Conservation (phyloP, 164 flowering plant genomes). For the Sextonia rubra region DNA sequence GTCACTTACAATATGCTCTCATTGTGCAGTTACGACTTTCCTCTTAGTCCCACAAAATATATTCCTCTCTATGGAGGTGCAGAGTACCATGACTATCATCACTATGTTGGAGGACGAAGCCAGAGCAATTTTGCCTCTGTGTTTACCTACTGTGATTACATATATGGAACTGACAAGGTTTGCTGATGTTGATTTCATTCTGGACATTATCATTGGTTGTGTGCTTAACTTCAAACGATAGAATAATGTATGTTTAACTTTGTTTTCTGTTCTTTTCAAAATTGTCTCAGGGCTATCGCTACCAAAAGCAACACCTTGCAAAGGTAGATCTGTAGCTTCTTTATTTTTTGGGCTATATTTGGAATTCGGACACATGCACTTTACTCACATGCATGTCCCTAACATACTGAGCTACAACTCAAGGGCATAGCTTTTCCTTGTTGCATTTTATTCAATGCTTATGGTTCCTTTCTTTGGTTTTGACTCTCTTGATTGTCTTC, state of each 20-base stretch:
- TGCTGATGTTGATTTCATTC: background rate
- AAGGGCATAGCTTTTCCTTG: too few species aligned
- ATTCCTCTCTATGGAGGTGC: conserved; percentile 97
- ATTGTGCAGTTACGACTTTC: conserved; percentile 71
- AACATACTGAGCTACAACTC: too few species aligned
- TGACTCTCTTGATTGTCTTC: background rate
- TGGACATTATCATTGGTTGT: background rate
- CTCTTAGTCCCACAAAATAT: conserved; percentile 74
- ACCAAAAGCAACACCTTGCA: conserved; percentile 58
- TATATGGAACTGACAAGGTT: conserved; percentile 96
- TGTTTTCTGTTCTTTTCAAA: background rate
- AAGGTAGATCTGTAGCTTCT: conserved; percentile 37
- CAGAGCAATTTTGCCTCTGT: conserved; percentile 90
- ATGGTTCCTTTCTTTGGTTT: background rate
- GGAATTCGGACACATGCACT: too few species aligned
- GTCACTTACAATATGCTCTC: background rate
- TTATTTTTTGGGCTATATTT: background rate
- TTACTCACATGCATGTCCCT: too few species aligned
- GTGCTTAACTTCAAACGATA: background rate
- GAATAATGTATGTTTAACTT: background rate
- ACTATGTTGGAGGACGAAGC: conserved; percentile 91
- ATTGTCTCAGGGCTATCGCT: conserved; percentile 64
- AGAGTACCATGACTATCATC: conserved; percentile 96
- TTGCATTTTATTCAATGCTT: background rate
- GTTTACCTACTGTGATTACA: conserved; percentile 93